Evolutionary conservation across 306 rosid genomes (phyloP), one percentile per base, ranked within the genome.

Genomic region (Cucumis cinereus): DNA sequence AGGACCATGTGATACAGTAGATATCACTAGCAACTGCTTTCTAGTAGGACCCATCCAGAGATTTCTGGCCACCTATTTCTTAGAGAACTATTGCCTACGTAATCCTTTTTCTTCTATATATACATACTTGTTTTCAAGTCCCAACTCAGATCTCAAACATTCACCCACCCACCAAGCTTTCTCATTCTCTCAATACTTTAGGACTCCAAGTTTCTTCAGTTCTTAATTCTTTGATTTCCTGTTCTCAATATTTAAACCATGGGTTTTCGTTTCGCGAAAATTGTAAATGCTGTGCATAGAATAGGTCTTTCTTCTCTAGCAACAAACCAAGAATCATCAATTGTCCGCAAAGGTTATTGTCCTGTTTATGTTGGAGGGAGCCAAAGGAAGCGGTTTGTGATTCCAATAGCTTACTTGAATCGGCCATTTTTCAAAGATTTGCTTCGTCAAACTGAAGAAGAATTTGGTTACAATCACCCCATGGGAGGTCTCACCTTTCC

Each of bases 1-100:
- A 74, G 20, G 64, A 73, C 63, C 77, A 74, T 35, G 64, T 74
- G 64, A 54, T 35, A 49, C 59, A 70, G 76, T 49, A 71, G 40
- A 54, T 26, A 8, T 74, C 52, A 74, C 63, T 26, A 71, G 58
- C 58, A 24, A 40, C 17, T 71, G 59, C 75, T 23, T 45, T 52
- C 75, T 47, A 49, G 56, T 70, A 28, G 58, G 59, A 1, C 63
- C 64, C 64, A 74, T 74, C 16, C 47, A 74, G 17, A 53, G 63
- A 53, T 22, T 16, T 54, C 52, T 74, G 35, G 12, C 64, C 52
- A 54, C 64, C 57, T 13, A 54, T 74, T 74, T 54, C 77, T 52
- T 55, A 74, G 30, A 74, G n/a, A 3, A n/a, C 63, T 36, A 11
- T 36, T 74, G 49, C 8, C 35, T 11, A 12, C 20, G 20, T 74